phyloP scores from a whole-genome alignment of 2,329 filamentous ascomycete genomes.

The Ophiostoma tasmaniense region DNA sequence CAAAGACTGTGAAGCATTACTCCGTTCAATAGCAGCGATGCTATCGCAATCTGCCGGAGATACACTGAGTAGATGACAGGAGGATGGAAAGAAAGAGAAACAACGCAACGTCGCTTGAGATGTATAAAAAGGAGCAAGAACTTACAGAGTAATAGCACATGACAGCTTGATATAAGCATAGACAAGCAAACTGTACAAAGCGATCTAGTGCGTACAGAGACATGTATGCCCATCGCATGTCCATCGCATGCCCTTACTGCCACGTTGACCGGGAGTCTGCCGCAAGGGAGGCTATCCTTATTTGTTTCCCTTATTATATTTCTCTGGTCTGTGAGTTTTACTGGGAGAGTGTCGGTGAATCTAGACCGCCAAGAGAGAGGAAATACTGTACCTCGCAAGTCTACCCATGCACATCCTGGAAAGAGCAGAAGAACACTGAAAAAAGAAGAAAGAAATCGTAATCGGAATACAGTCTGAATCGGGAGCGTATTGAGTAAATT shows the following conservation, averaged over 20 bases:
- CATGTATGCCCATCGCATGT: too few species aligned
- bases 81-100: background rate
- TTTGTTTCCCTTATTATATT: background rate
- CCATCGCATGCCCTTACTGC: background rate
- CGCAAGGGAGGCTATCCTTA: background rate
- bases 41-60: background rate
- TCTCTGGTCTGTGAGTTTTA: background rate
- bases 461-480: background rate
- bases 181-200: background rate
- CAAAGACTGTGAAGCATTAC: background rate
- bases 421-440: background rate
- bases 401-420: background rate
- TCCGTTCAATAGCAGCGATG: background rate
- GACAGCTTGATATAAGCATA: background rate
- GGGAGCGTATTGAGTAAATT: background rate
- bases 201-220: background rate
- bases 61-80: background rate
- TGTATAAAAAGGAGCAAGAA: too few species aligned
- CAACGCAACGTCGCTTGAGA: background rate
- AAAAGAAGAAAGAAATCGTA: background rate
- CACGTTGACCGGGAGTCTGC: slow-evolving; percentile 4
- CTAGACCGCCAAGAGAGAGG: background rate
- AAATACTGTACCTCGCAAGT: background rate
- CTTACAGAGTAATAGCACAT: too few species aligned
- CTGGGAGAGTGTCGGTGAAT: background rate